A percentile compares a stretch with the other conserved stretches of the same genome.
Evolutionary conservation across 2,329 filamentous ascomycete species (phyloP).

Genomic region (Sarocladium strictum): DNA sequence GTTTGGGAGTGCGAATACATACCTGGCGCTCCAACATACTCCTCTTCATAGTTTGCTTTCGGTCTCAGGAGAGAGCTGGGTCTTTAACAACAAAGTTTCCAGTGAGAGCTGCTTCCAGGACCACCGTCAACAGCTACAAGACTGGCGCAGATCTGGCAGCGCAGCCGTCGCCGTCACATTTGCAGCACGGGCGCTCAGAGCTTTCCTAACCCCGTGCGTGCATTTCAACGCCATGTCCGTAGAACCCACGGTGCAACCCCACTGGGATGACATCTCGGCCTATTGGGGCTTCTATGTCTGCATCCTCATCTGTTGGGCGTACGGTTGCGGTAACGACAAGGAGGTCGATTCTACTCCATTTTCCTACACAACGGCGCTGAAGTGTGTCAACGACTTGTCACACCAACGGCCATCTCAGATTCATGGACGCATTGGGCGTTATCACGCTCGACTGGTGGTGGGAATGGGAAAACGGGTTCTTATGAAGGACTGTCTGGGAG

Average conservation of each 20-base stretch:
- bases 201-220: slow-evolving; percentile 30
- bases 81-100: slow-evolving; percentile 48
- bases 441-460: slow-evolving; percentile 41
- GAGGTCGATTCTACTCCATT: background rate
- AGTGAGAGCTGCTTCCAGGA: slow-evolving; percentile 36
- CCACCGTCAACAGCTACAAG: slow-evolving; percentile 39
- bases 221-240: background rate
- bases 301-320: slow-evolving; percentile 55
- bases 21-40: slow-evolving; percentile 51
- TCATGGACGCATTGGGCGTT: slow-evolving; percentile 29
- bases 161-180: slow-evolving; percentile 41
- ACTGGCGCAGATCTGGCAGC: slow-evolving; percentile 38
- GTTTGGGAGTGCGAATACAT: slow-evolving; percentile 43
- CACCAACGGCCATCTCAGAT: slow-evolving; percentile 33
- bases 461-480: slow-evolving; percentile 40
- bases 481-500: slow-evolving; percentile 42
- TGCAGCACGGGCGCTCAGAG: slow-evolving; percentile 45
- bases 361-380: background rate
- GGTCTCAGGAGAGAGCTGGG: slow-evolving; percentile 53
- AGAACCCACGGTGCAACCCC: slow-evolving; percentile 11
- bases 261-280: slow-evolving; percentile 36
- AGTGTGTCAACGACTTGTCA: slow-evolving; percentile 18
- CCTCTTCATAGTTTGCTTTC: slow-evolving; percentile 53
- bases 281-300: slow-evolving; percentile 54
- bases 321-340: slow-evolving; percentile 25